Evolutionary conservation across 257 asterid genomes (phyloP).

Genomic region (Petunia secreta): DNA sequence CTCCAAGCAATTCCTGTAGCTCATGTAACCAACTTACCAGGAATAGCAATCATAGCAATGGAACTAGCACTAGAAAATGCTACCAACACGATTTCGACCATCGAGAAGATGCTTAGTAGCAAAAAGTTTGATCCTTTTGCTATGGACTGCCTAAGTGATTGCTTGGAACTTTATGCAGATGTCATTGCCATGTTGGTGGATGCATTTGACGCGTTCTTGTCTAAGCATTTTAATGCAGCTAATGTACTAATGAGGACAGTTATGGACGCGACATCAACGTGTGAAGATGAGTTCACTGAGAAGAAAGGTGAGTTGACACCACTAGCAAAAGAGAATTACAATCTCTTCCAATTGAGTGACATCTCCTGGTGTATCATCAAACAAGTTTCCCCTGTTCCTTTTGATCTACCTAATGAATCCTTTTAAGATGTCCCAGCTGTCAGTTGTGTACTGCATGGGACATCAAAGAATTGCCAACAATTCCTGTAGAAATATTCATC

Average conservation of each 20-base stretch:
- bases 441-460: constrained; percentile 12
- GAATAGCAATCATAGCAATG: constrained; percentile 32
- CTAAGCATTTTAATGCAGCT: constrained; percentile 27
- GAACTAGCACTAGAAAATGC: constrained; percentile 36
- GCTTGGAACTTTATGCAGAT: constrained; percentile 35
- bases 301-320: constrained; percentile 30
- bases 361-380: constrained; percentile 33
- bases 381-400: constrained; percentile 15
- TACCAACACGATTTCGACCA: constrained; percentile 20
- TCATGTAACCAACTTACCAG: constrained; percentile 29
- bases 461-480: not conserved
- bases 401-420: not conserved
- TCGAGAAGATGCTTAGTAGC: constrained; percentile 28
- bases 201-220: constrained; percentile 27
- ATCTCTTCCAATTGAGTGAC: constrained; percentile 32
- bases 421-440: not conserved
- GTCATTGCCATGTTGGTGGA: constrained; percentile 21
- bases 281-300: constrained; percentile 37
- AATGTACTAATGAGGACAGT: constrained; percentile 30
- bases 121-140: constrained; percentile 28
- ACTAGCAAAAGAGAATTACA: constrained; percentile 30
- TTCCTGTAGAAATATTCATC: constrained; percentile 23
- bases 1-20: constrained; percentile 29
- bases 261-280: constrained; percentile 27
- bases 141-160: constrained; percentile 30